Evolutionary conservation across 1,284 basidiomycete species (phyloP), one percentile per base, ranked within the genome.

Genomic region (Prillingera fragicola): DNA sequence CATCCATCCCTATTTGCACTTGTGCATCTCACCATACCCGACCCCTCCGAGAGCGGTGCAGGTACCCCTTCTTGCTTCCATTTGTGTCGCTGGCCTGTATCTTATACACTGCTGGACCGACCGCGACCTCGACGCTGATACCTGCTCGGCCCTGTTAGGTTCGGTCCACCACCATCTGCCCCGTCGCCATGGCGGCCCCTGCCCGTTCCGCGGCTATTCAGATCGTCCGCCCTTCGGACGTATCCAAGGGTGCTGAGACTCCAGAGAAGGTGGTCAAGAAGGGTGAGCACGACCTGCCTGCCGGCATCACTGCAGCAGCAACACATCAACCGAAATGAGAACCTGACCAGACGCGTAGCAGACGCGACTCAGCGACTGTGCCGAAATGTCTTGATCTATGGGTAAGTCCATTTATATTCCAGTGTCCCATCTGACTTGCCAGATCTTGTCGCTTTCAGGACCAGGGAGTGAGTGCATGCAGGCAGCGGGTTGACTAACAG

Each of bases 391-490:
- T 74, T 85, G 67, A 89, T 91, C 56, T 85, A 89, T 63, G 87
- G 87, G 87, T 87, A 64, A 53, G 77, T 66, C 27, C 32, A 18
- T 33, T 7, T 23, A 23, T 21, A 5, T 12, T 18, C 21, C 0
- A 26, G 10, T 27, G 17, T 22, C 29, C 42, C 21, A 13, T 23
- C 54, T 33, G 38, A 34, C 24, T 28, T 25, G 48, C 5, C 54
- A 89, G 87, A 39, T 82, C 78, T 46, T 91, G 87, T 74, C 84
- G 84, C 72, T 88, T 79, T 56, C 80, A 90, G 72, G 84, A 86
- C 65, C 83, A 85, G 72, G 86, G 86, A 52, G 69, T 70, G 41
- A 59, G 70, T 65, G 29, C 18, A 15, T 31, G 25, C 18, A 45
- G 33, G 18, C n/a, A 35, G 19, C 9, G 15, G 8, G 44, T 42